These are phyloP conservation scores for Aristolochia fimbriata DNA, from an alignment of 164 flowering plant genomes.

Conservation along the genomic window DNA sequence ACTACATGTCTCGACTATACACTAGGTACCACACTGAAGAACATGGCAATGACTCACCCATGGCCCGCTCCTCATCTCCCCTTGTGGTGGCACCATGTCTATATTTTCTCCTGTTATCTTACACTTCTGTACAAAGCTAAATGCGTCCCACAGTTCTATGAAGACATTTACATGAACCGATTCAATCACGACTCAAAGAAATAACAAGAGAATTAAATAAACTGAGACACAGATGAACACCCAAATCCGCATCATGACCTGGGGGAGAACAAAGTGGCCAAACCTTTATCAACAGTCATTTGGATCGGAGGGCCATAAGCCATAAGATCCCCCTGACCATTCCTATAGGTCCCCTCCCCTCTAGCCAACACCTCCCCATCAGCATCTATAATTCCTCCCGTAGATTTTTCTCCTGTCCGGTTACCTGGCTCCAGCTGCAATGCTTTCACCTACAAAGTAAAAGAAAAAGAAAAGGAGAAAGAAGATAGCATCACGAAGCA, in stretches of 20 bases:
- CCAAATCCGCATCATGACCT: slow-evolving; percentile 3
- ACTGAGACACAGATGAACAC: not conserved
- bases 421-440: slow-evolving; percentile 73
- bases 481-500: too few relatives aligned
- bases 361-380: slow-evolving; percentile 98
- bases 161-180: too few relatives aligned
- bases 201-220: not conserved
- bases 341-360: slow-evolving; percentile 64
- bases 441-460: slow-evolving; percentile 61
- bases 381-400: slow-evolving; percentile 80
- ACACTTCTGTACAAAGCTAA: too few relatives aligned
- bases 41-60: too few relatives aligned
- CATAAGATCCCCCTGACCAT: slow-evolving; percentile 47
- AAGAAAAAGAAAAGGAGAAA: not conserved
- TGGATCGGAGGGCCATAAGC: slow-evolving; percentile 49
- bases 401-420: slow-evolving; percentile 37
- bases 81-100: too few relatives aligned
- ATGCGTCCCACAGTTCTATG: too few relatives aligned
- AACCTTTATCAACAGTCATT: slow-evolving; percentile 69
- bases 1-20: too few relatives aligned
- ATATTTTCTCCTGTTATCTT: too few relatives aligned
- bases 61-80: too few relatives aligned
- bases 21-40: too few relatives aligned
- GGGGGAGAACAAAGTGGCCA: slow-evolving; percentile 80
- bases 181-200: too few relatives aligned